Base-by-base conservation (phyloP, 768 basidiomycete genomes). In the Cubamyces sp. region DNA sequence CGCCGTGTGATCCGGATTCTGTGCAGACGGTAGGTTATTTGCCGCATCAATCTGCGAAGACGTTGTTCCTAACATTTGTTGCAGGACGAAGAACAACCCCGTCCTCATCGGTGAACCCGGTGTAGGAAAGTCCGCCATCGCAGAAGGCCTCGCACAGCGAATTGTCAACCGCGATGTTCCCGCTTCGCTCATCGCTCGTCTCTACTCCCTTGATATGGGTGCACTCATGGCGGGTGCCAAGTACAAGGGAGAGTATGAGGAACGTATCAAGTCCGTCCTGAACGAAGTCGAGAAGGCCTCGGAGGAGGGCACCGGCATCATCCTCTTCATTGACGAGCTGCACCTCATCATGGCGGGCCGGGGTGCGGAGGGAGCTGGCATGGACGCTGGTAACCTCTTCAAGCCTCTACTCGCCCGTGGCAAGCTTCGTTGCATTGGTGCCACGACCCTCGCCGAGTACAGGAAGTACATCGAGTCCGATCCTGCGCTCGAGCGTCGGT, bases 181-280 rank as follows among this genome's bases (percentile, higher is more conserved):
- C 21, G 83, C 82, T 16, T 84, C 81, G 50, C 74, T 96, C 28
- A 80, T 94, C 51, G 84, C 85, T 3, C 85, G 91, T 9, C 80
- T 96, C 14, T 94, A 84, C 73, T 89, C 93, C 6, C 82, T 98
- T 34, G 96, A 97, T 72, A 92, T 97, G 90, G 96, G 96, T 64
- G 93, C 95, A 0, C 83, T 98, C 57, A 94, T 94, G 91, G 94
- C 94, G 14, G 91, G 91, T 42, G 91, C 91, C 19, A 90, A 90
- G 73, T 95, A 94, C 79, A 96, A 95, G 72, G 96, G 90, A 51
- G 94, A 98, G 76, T 99, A 95, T 74, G 96, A 98, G 76, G 96
- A 98, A 73, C 90, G 96, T 42, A 87, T 98, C 77, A 98, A 97
- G 74, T 78, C 88, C 12, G 93, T 98, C 57, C 77, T 99, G 59